Conservation (phyloP, 2,329 filamentous ascomycete genomes). For the Albophoma yamanashiensis region DNA sequence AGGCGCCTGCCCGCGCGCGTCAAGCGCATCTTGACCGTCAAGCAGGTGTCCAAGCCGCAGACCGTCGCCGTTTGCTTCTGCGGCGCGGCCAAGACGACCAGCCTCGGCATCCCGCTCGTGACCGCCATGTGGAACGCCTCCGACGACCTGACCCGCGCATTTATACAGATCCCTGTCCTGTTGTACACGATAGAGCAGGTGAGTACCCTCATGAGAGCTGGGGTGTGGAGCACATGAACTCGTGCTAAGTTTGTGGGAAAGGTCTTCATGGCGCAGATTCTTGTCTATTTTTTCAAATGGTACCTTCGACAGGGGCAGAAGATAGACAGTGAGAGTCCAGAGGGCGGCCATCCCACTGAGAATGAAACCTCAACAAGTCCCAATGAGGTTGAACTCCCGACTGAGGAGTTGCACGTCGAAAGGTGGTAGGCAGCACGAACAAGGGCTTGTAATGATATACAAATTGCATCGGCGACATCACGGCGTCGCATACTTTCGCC, state of each 20-base stretch:
- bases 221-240: not conserved
- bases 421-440: not conserved
- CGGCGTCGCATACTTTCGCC: not conserved
- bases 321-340: conserved; percentile 7
- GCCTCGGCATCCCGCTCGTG: conserved; percentile 56
- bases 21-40: conserved; percentile 28
- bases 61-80: conserved; percentile 64
- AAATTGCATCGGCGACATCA: not conserved
- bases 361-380: not conserved
- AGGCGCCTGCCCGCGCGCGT: conserved; percentile 15
- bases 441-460: not conserved
- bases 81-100: conserved; percentile 62
- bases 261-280: conserved; percentile 32
- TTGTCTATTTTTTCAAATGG: conserved; percentile 36
- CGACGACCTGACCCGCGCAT: conserved; percentile 41
- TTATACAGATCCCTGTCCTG: conserved; percentile 53
- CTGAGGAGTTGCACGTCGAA: not conserved
- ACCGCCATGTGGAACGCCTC: conserved; percentile 56
- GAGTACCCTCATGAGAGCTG: not conserved
- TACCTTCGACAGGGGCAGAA: conserved; percentile 23
- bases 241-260: not conserved
- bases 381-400: not conserved
- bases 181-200: conserved; percentile 50
- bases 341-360: not conserved
- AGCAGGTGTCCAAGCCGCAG: conserved; percentile 47